Base-by-base conservation (phyloP, 176 grass and related monocot species). In the Musa itinerans region DNA sequence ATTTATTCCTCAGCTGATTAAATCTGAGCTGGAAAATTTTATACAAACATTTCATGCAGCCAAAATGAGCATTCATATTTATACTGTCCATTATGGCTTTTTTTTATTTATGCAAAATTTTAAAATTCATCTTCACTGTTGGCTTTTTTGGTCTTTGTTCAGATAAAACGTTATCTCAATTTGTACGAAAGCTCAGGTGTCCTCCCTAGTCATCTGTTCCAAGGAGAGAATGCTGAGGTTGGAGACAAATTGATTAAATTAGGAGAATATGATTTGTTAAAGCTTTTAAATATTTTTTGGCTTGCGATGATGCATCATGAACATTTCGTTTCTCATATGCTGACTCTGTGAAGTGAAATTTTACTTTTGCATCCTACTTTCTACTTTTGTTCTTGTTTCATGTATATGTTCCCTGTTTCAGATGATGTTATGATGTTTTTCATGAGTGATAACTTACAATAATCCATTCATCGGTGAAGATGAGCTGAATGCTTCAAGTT, bases 131-230 rank as follows among this genome's bases (percentile, higher is more conserved):
- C 3, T 58, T 16, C 63, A 21, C 19, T 4, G 15, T 10, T 53
- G 50, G 59, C 43, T 13, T 79, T 76, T 87, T n/a, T 27, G 51
- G 12, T 66, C 8, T 66, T 86, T 84, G 14, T 53, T 63, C 68
- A 92, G 95, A 87, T 99, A 87, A 85, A 82, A 65, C 85, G 74
- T 52, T 99, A 94, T 69, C 85, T 99, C 25, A 85, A 86, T 59
- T 84, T 94, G 74, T 92, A 89, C 86, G 78, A 83, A 55, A 87
- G 65, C 74, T 87, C 85, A 20, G 79, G 95, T 22, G n/a, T 84
- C 74, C 78, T 87, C 23, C 95, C 95, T 58, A 99, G 95, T 52
- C 75, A 83, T 78, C 81, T 99, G 76, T 99, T 94, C 73, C 88
- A 85, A 84, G 91, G 91, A 77, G 81, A 82, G 55, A 70, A 74